These are phyloP conservation scores for Dictyostelium purpureum DNA, from an alignment of 78 protist genomes.

Conservation along the genomic window DNA sequence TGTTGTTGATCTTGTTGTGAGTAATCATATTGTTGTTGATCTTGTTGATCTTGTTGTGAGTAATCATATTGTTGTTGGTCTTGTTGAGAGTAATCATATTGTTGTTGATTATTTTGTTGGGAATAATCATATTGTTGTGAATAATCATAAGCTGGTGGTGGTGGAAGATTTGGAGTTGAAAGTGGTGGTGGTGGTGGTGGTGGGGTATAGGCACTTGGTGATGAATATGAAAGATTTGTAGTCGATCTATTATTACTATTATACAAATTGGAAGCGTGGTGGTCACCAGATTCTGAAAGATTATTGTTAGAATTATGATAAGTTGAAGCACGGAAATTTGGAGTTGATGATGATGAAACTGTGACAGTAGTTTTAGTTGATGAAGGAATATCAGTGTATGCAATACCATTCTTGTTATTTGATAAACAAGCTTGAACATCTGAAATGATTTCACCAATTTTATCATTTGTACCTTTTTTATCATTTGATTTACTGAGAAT, in stretches of 20 bases:
- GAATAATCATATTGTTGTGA: slow-evolving; percentile 4
- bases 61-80: not conserved
- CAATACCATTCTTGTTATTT: slow-evolving; percentile 69
- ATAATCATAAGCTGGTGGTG: not conserved
- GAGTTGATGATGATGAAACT: slow-evolving; percentile 1
- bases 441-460: slow-evolving; percentile 34
- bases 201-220: slow-evolving; percentile 25
- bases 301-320: slow-evolving; percentile 36
- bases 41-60: not conserved
- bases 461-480: slow-evolving; percentile 47
- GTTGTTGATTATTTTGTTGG: not conserved
- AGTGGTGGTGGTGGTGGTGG: slow-evolving; percentile 4
- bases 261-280: not conserved
- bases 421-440: slow-evolving; percentile 36
- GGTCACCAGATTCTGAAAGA: not conserved
- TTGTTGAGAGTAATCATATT: not conserved
- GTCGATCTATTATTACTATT: not conserved
- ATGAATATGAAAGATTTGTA: not conserved
- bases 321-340: slow-evolving; percentile 50
- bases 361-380: not conserved
- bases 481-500: slow-evolving; percentile 19
- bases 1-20: not conserved
- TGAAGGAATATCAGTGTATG: slow-evolving; percentile 61
- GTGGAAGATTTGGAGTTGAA: not conserved
- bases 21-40: slow-evolving; percentile 15